These are phyloP conservation scores for Gossypium davidsonii DNA, from an alignment of 441 rosid genomes.

Conservation along the genomic window DNA sequence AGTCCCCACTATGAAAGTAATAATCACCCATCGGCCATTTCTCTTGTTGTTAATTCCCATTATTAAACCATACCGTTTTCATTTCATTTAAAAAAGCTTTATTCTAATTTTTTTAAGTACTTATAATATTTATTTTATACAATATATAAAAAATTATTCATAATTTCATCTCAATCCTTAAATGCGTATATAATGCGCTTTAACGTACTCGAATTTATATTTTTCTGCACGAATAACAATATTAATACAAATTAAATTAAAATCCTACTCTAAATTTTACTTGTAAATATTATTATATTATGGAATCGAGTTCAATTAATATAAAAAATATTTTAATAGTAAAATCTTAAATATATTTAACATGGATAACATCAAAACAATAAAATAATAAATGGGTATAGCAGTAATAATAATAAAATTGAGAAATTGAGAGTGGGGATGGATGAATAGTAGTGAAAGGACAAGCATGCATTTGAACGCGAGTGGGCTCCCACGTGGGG, in stretches of 20 bases:
- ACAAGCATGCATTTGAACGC: neutral
- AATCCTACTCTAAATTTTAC: neutral
- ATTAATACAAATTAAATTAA: too few relatives aligned
- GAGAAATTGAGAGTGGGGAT: neutral
- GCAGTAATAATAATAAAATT: neutral
- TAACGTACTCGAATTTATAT: accelerated
- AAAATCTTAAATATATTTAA: neutral
- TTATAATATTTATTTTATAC: neutral
- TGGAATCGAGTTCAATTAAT: neutral
- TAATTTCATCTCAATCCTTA: accelerated
- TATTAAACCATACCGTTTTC: neutral
- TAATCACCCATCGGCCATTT: neutral
- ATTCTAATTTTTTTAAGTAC: too few relatives aligned
- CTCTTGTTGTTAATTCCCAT: neutral
- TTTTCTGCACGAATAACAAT: accelerated
- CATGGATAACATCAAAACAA: neutral
- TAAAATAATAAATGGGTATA: neutral
- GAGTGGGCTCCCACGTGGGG: slow-evolving; percentile 11
- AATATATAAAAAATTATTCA: accelerated
- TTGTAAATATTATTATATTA: neutral
- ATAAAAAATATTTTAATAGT: neutral
- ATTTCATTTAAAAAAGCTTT: too few relatives aligned
- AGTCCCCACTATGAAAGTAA: slow-evolving; percentile 3
- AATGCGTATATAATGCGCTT: accelerated
- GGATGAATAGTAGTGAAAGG: neutral